Conservation (phyloP, 2,329 filamentous ascomycete species). For the Ophiocordyceps camponoti-rufipedis region DNA sequence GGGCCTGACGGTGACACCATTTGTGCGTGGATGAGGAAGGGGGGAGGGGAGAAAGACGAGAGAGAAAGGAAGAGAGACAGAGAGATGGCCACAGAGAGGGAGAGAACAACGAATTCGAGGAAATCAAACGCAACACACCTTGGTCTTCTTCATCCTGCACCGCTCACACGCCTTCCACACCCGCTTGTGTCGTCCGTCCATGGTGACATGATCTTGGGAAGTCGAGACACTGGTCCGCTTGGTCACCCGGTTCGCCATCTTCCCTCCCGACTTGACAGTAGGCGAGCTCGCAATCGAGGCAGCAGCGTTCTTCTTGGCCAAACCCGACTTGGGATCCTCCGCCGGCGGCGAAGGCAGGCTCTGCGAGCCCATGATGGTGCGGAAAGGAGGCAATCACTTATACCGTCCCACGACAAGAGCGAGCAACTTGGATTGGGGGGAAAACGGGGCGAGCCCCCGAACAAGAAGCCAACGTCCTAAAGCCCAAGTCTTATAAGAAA, state of each 20-base stretch:
- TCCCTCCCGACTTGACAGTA: constrained; percentile 20
- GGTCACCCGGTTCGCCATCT: constrained; percentile 29
- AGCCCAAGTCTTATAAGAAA: neutral
- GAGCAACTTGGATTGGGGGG: neutral
- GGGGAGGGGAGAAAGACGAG: too few species aligned
- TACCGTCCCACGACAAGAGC: neutral
- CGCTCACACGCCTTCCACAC: constrained; percentile 51
- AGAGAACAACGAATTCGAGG: neutral
- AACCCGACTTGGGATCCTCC: constrained; percentile 23
- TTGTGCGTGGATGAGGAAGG: neutral
- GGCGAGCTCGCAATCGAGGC: constrained; percentile 11
- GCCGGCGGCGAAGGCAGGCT: constrained; percentile 33
- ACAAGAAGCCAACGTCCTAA: neutral
- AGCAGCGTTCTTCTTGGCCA: constrained; percentile 17
- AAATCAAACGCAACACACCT: constrained; percentile 23
- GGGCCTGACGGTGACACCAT: too few species aligned
- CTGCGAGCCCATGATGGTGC: constrained; percentile 22
- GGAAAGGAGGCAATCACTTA: neutral
- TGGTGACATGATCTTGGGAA: constrained; percentile 17
- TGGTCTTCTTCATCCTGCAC: constrained; percentile 53
- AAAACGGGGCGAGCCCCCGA: neutral
- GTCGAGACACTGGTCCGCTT: constrained; percentile 24
- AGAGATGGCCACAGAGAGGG: neutral
- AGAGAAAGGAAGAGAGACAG: neutral
- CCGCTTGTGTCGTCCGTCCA: constrained; percentile 42